A percentile compares a stretch with the other conserved stretches of the same genome.
Evolutionary conservation across 2,329 filamentous ascomycete genomes (phyloP).

Genomic region (Colletotrichum endophyticum): DNA sequence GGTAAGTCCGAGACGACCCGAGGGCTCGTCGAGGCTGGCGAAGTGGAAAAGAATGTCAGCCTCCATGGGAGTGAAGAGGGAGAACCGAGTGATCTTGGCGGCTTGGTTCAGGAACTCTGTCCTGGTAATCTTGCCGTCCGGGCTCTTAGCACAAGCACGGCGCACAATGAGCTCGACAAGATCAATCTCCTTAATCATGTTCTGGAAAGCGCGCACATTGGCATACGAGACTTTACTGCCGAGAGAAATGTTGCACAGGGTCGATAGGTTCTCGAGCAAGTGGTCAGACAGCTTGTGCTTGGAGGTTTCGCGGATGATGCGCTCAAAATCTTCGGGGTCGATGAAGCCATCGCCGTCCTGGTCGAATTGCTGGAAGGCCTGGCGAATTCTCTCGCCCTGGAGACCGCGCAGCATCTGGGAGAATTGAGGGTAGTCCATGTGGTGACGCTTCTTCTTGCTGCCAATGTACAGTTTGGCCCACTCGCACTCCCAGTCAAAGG

Average conservation of each 20-base stretch:
- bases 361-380: conserved; percentile 93
- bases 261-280: conserved; percentile 86
- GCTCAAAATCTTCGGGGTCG: conserved; percentile 92
- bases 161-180: conserved; percentile 92
- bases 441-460: conserved; percentile 83
- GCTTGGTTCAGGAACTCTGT: conserved; percentile 96
- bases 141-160: conserved; percentile 81
- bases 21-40: conserved; percentile 88
- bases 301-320: conserved; percentile 92
- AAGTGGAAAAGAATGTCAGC: conserved; percentile 99
- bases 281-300: conserved; percentile 98
- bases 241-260: conserved; percentile 91
- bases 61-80: conserved; percentile 97
- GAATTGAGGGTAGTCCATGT: conserved; percentile 95
- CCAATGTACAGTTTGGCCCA: conserved; percentile 97
- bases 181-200: conserved; percentile 97
- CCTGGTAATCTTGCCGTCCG: conserved; percentile 91
- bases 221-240: conserved; percentile 96
- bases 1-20: conserved; percentile 77
- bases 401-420: conserved; percentile 96
- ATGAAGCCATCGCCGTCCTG: conserved; percentile 94
- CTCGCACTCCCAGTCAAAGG: conserved; percentile 96
- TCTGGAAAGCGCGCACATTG: conserved; percentile 97
- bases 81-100: conserved; percentile 88
- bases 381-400: conserved; percentile 93